A percentile compares a stretch with the other conserved stretches of the same genome.
Conservation (phyloP, 1,139 yeast species). For the Pichia sp. region DNA sequence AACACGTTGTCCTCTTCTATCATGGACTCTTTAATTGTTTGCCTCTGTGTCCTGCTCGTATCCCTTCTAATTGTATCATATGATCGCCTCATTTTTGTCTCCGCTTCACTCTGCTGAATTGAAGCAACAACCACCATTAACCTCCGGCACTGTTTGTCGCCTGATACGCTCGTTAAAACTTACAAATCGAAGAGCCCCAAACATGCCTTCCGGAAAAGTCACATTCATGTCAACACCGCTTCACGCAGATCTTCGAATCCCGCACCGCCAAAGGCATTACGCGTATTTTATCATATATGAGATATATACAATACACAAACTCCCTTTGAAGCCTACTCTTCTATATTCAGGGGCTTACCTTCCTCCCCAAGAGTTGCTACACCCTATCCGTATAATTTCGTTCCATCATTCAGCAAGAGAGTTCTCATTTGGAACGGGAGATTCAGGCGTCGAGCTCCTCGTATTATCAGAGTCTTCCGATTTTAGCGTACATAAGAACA, state of each 20-base stretch:
- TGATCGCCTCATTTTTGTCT: not conserved
- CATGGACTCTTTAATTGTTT: constrained; percentile 2
- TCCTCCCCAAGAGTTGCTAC: not conserved
- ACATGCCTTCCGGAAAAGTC: not conserved
- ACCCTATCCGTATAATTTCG: not conserved
- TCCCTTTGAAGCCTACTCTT: not conserved
- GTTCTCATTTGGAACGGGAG: not conserved
- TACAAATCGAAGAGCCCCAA: not conserved
- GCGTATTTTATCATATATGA: not conserved
- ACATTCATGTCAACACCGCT: not conserved
- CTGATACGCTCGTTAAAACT: not conserved
- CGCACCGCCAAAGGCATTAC: not conserved
- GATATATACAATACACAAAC: not conserved
- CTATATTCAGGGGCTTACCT: not conserved
- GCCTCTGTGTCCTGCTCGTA: constrained; percentile 1
- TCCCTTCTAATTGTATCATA: not conserved
- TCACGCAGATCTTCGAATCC: not conserved
- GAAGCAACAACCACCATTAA: not conserved
- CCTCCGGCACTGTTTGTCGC: not conserved
- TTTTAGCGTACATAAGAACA: constrained; percentile 47
- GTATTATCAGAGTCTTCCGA: not conserved
- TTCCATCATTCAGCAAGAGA: not conserved
- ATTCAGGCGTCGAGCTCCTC: not conserved
- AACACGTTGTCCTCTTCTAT: constrained; percentile 3
- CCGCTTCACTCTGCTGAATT: not conserved